Conservation (phyloP, 306 rosid species). For the Chamaecrista fasciculata region DNA sequence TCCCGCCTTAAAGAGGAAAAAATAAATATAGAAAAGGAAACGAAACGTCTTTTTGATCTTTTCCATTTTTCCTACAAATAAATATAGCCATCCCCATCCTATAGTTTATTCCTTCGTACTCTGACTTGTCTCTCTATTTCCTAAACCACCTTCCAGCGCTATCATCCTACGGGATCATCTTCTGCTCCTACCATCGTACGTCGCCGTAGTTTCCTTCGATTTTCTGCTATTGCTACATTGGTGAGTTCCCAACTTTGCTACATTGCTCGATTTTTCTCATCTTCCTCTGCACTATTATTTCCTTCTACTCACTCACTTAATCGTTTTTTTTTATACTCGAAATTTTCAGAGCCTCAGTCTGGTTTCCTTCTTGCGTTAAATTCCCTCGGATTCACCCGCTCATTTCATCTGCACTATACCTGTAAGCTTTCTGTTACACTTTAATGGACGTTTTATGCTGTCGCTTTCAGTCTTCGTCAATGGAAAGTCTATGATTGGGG, state of each 20-base stretch:
- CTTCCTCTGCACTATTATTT: not conserved
- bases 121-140: not conserved
- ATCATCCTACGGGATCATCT: constrained; percentile 23
- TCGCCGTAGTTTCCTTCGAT: constrained; percentile 9
- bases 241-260: constrained; percentile 21
- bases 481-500: not conserved
- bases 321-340: not conserved
- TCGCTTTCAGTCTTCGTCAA: not conserved
- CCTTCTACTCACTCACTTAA: not conserved
- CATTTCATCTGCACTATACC: not conserved
- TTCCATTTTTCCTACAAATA: not conserved
- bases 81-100: not conserved
- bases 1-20: not conserved
- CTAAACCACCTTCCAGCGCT: not conserved
- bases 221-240: constrained; percentile 39
- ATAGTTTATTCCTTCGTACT: not conserved
- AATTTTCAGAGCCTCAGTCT: not conserved
- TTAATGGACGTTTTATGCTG: constrained; percentile 4
- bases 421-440: not conserved
- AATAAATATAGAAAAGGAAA: not conserved
- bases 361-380: not conserved
- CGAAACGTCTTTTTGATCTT: not conserved
- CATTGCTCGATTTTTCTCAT: not conserved
- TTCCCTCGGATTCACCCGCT: not conserved
- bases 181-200: not conserved